Conservation (phyloP, 306 rosid genomes). For the Quercus gilva region DNA sequence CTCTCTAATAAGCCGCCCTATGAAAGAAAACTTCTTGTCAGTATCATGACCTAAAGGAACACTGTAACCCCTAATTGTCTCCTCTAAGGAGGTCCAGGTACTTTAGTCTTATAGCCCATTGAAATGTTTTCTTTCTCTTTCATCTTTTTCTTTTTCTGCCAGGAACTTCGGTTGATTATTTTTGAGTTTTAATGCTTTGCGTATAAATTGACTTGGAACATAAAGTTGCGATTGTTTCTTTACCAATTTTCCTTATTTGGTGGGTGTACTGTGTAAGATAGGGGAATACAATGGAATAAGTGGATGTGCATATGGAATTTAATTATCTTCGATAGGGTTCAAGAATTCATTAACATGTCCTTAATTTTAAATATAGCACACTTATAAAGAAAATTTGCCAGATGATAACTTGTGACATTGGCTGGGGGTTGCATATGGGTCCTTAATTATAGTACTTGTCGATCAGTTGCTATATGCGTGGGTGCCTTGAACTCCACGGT, state of each 20-base stretch:
- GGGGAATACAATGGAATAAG: too few species aligned
- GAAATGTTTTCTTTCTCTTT: constrained; percentile 22
- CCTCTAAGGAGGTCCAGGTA: constrained; percentile 54
- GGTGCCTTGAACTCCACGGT: background rate
- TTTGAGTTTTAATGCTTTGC: background rate
- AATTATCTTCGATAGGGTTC: too few species aligned
- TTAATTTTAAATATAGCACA: too few species aligned
- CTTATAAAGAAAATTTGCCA: too few species aligned
- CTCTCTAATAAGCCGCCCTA: constrained; percentile 46
- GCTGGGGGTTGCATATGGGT: too few species aligned
- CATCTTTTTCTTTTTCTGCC: constrained; percentile 18
- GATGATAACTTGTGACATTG: too few species aligned
- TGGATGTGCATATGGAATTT: too few species aligned
- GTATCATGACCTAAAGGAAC: constrained; percentile 43
- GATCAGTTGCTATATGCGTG: too few species aligned
- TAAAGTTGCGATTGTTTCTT: background rate
- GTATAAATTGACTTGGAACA: background rate
- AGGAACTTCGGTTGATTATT: background rate
- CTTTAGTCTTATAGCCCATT: constrained; percentile 41
- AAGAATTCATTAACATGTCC: too few species aligned
- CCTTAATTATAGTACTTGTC: too few species aligned
- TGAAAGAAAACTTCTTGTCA: constrained; percentile 46
- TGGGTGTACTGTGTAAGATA: too few species aligned
- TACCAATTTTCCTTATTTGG: background rate
- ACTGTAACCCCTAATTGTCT: constrained; percentile 83